phyloP scores from a whole-genome alignment of 2,329 filamentous ascomycete genomes.

The Sporothrix globosa region DNA sequence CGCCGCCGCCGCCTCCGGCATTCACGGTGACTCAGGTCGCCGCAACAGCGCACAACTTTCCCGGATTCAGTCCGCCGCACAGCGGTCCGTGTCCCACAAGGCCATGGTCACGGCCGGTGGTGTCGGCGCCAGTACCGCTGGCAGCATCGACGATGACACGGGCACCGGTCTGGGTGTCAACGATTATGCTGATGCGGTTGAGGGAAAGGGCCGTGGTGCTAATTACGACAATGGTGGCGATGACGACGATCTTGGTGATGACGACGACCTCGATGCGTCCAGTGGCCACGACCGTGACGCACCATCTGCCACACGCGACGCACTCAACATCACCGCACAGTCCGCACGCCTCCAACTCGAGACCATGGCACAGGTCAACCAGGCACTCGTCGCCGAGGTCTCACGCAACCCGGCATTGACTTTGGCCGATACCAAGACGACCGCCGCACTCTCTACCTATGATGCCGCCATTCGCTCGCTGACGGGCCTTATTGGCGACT shows the following conservation, averaged over 20 bases:
- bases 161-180: constrained; percentile 39
- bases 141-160: constrained; percentile 53
- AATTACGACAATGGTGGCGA: constrained; percentile 39
- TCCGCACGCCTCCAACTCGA: constrained; percentile 92
- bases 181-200: constrained; percentile 36
- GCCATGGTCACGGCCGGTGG: constrained; percentile 44
- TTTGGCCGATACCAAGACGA: constrained; percentile 75
- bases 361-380: constrained; percentile 80
- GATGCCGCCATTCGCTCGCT: constrained; percentile 88
- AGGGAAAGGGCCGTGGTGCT: neutral
- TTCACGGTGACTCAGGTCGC: constrained; percentile 23
- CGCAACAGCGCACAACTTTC: constrained; percentile 53
- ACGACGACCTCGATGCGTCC: constrained; percentile 78
- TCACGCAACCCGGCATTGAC: constrained; percentile 68
- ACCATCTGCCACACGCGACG: constrained; percentile 79
- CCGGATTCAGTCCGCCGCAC: constrained; percentile 47
- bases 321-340: constrained; percentile 95
- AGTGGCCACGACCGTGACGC: constrained; percentile 69
- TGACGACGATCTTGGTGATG: constrained; percentile 63
- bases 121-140: constrained; percentile 51
- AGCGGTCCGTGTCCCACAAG: constrained; percentile 39
- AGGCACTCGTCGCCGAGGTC: constrained; percentile 75
- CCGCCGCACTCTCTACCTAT: constrained; percentile 80
- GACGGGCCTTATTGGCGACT: constrained; percentile 79
- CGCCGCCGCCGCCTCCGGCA: constrained; percentile 48